Conservation (phyloP, 306 rosid species). For the Fragaria ananassa region DNA sequence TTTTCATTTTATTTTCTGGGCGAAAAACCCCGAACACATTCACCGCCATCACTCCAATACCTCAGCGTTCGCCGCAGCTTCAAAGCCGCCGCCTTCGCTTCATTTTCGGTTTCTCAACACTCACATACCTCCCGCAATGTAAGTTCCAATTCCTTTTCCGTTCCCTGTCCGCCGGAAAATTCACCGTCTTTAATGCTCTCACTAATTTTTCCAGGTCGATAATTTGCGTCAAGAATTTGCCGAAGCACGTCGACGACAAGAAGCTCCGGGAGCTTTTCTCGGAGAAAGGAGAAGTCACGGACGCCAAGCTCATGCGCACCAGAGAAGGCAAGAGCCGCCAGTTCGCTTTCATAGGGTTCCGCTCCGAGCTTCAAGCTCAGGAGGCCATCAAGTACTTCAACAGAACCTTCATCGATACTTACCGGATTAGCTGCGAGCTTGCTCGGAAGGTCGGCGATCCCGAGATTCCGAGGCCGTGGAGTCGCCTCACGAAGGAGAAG, state of each 20-base stretch:
- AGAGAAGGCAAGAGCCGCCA: constrained; percentile 74
- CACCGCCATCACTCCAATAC: neutral
- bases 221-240: constrained; percentile 79
- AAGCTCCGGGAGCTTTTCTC: constrained; percentile 60
- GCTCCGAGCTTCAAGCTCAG: constrained; percentile 57
- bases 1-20: neutral
- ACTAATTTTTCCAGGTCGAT: constrained; percentile 53
- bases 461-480: constrained; percentile 80
- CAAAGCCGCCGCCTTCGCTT: neutral
- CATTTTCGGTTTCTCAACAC: neutral
- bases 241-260: constrained; percentile 54
- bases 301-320: constrained; percentile 75
- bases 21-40: neutral
- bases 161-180: neutral
- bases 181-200: neutral
- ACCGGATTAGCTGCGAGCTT: constrained; percentile 66
- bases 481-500: constrained; percentile 52
- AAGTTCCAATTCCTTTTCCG: neutral
- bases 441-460: constrained; percentile 77
- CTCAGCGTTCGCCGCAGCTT: neutral
- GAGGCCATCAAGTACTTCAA: constrained; percentile 72
- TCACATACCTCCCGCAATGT: neutral
- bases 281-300: constrained; percentile 78
- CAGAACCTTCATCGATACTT: constrained; percentile 51
- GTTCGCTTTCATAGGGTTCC: constrained; percentile 77